These are phyloP conservation scores for Pleurostoma richardsiae DNA, from an alignment of 2,329 filamentous ascomycete species.

Conservation along the genomic window DNA sequence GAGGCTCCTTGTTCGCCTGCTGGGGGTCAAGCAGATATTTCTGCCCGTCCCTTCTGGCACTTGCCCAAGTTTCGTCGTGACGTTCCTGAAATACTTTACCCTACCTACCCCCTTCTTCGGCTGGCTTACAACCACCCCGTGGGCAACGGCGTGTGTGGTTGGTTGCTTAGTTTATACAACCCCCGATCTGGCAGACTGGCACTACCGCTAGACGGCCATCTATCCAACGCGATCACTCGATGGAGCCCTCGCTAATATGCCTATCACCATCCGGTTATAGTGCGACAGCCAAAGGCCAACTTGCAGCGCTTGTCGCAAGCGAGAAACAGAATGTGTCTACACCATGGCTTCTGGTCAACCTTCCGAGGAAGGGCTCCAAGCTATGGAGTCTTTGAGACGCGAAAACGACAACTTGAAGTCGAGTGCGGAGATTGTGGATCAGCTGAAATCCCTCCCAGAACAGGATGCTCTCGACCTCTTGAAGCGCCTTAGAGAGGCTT, in stretches of 20 bases:
- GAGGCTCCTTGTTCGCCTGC: too few relatives aligned
- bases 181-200: background rate
- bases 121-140: background rate
- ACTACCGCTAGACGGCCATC: background rate
- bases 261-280: background rate
- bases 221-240: background rate
- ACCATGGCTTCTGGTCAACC: background rate
- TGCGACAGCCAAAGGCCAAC: constrained; percentile 5
- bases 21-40: too few relatives aligned
- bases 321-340: constrained; percentile 4
- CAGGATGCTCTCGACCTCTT: background rate
- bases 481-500: background rate
- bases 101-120: background rate
- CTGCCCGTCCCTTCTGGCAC: too few relatives aligned
- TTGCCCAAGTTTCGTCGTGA: too few relatives aligned
- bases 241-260: background rate
- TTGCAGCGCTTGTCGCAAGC: constrained; percentile 5
- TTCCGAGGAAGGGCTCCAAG: background rate
- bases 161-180: background rate
- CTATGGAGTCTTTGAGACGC: constrained; percentile 1
- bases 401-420: background rate
- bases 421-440: background rate
- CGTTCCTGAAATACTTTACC: background rate
- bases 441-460: background rate
- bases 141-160: background rate